Evolutionary conservation across 2,329 filamentous ascomycete genomes (phyloP).

Genomic region (Fusarium kyushuense): DNA sequence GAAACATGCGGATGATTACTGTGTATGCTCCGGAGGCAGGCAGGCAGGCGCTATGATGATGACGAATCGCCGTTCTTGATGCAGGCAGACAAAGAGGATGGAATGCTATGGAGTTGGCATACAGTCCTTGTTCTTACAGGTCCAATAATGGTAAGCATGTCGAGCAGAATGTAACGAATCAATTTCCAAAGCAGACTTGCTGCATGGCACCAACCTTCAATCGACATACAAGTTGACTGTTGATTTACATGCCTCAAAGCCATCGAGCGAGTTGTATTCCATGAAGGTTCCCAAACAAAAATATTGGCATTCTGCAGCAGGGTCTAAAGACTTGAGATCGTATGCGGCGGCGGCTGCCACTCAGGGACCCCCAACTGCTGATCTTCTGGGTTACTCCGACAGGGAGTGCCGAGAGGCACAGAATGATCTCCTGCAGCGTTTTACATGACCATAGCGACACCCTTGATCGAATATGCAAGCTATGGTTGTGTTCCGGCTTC

Average conservation of each 20-base stretch:
- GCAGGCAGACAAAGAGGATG: conserved; percentile 12
- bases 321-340: conserved; percentile 29
- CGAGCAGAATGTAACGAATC: conserved; percentile 10
- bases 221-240: not conserved
- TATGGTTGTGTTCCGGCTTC: conserved; percentile 20
- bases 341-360: conserved; percentile 41
- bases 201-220: conserved; percentile 14
- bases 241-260: not conserved
- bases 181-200: conserved; percentile 5
- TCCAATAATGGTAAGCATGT: conserved; percentile 14
- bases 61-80: conserved; percentile 29
- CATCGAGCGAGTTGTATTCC: conserved; percentile 8
- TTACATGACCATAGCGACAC: conserved; percentile 12
- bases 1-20: conserved; percentile 31
- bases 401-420: conserved; percentile 38
- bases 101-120: conserved; percentile 7
- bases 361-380: conserved; percentile 39
- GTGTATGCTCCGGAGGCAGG: conserved; percentile 14
- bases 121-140: conserved; percentile 11
- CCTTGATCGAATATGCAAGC: conserved; percentile 30
- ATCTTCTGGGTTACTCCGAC: conserved; percentile 24
- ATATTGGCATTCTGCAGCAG: conserved; percentile 11
- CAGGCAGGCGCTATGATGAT: conserved; percentile 24
- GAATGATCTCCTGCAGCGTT: conserved; percentile 42
- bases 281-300: not conserved